Evolutionary conservation across 176 grass and related monocot genomes (phyloP), one percentile per base, ranked within the genome.

Genomic region (Bromus sterilis): DNA sequence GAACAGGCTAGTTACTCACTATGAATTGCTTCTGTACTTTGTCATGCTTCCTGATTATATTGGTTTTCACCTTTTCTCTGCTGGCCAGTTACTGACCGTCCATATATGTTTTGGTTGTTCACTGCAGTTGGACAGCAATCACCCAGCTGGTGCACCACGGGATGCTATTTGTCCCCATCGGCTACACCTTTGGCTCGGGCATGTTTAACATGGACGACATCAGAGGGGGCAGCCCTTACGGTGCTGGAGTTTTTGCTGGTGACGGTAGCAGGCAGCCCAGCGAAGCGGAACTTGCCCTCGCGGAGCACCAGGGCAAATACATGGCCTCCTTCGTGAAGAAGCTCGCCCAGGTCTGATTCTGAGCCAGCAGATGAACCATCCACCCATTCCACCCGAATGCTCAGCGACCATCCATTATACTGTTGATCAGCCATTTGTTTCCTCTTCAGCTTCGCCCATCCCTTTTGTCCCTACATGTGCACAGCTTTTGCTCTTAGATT

Each of bases 191-290:
- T 9, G 92, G 92, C 9, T 79, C 92, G 9, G 84, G 81, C 34
- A 94, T 94, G 89, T 94, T 94, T 78, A 87, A 87, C 49, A 91
- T 91, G 89, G 89, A 94, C 7, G 84, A 89, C n/a, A 89, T 94
- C 37, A 94, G 90, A 85, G 92, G 92, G 69, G 92, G 92, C 44
- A 89, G 86, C 80, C 92, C 92, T 28, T 94, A 94, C 6, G 92
- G 92, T 14, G 87, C 92, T 1, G 92, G 92, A 12, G 89, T 94
- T 77, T 94, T 91, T 20, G 92, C 92, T 35, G 92, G 92, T 4
- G 92, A 94, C 23, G 92, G 92, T 51, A 83, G 84, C 42, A 87
- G 89, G 82, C 89, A 91, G 70, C 80, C 92, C 41, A 91, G 77
- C 11, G 92, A 94, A 42, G 85, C 34, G 1, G 92, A 94, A 68